Evolutionary conservation across 2,329 filamentous ascomycete species (phyloP), one percentile per base, ranked within the genome.

Genomic region (Xylaria sp.): DNA sequence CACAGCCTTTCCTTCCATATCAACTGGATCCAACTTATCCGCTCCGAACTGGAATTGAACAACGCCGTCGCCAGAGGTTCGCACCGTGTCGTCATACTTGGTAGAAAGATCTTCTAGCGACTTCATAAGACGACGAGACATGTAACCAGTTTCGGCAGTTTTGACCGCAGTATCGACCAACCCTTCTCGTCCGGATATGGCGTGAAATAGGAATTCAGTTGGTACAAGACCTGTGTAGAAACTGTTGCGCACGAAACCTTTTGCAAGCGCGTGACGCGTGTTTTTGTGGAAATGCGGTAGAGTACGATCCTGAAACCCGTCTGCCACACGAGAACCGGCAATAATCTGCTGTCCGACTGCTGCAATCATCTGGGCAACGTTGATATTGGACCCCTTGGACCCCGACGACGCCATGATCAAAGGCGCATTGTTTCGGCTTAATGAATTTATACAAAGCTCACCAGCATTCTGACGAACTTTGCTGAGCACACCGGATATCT

Each of bases 321-420:
- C 93, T 52, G 93, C 88, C 36, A 99, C 94, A 87, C 96, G 94
- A 76, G 92, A 89, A 57, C 94, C 93, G 68, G 92, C 92, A 76
- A 99, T 98, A 87, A 98, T 97, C 75, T 99, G 96, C 81, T 99
- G 96, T 59, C 96, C 96, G 77, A 99, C 96, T 67, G 94, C 90
- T 65, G 96, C 95, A 78, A 98, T 92, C 96, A 99, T 99, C 83
- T 99, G 96, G 9, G 96, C 96, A 39, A 99, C 96, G 84, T 99
- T 99, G 84, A 99, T 97, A 75, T 93, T 92, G 5, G 94, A 97
- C 78, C 96, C 96, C 80, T 99, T 99, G 62, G 95, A 98, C 57
- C 96, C 96, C 13, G 93, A 98, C 70, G 93, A 96, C 69, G 96
- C 96, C 96, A 99, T 99, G 82, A 97, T 91, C 71, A 98, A 85